These are phyloP conservation scores for Leptodermis oblonga DNA, from an alignment of 257 asterid genomes.

Conservation along the genomic window DNA sequence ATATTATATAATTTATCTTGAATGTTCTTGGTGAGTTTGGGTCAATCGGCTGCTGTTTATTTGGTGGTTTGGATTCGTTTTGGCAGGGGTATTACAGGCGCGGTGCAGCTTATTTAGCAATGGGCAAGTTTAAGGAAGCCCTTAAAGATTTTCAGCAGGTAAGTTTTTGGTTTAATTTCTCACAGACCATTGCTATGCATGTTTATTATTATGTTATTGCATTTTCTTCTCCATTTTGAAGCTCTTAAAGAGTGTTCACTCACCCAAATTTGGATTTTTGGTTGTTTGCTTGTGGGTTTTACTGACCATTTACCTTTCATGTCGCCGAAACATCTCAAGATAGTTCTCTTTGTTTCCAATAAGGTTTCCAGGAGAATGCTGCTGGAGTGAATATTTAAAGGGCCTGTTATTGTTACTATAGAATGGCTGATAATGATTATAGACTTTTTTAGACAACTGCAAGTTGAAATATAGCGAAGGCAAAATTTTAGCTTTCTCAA, in stretches of 20 bases:
- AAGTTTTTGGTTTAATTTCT: conserved; percentile 14
- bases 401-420: neutral
- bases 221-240: conserved; percentile 15
- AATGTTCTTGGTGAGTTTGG: neutral
- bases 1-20: too few species aligned
- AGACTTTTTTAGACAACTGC: neutral
- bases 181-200: neutral
- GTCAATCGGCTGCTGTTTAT: conserved; percentile 10
- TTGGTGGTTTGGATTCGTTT: conserved; percentile 7
- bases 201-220: neutral
- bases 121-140: conserved; percentile 96
- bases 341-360: neutral
- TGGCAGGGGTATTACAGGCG: conserved; percentile 93
- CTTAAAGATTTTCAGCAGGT: conserved; percentile 95
- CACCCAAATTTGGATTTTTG: conserved; percentile 4
- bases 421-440: neutral
- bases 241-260: neutral
- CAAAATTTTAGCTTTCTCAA: neutral
- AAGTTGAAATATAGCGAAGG: neutral
- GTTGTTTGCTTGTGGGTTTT: neutral
- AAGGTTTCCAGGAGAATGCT: neutral
- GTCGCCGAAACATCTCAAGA: neutral
- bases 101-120: conserved; percentile 87
- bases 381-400: neutral
- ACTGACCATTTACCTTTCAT: neutral